Evolutionary conservation across 2,329 filamentous ascomycete genomes (phyloP), one percentile per base, ranked within the genome.

Genomic region (Xylariaceae sp.): DNA sequence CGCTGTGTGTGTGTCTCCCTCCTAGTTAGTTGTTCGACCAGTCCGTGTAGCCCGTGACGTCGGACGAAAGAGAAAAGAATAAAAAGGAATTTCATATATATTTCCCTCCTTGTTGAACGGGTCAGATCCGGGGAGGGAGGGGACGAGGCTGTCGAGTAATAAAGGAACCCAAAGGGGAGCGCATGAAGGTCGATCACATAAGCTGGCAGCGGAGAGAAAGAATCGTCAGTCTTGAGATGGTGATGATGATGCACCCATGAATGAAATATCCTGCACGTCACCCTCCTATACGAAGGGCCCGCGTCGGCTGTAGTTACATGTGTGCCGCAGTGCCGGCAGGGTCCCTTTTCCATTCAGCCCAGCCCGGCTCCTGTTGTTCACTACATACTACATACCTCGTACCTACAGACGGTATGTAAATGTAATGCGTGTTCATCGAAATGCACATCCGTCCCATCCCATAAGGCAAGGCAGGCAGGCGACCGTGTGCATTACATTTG

Each of bases 401-500:
- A 30, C 23, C 23, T 30, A 30, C 23, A 30, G 23, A 30, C 23
- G 23, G 23, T 30, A 30, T 30, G 62, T 63, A 48, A 44, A 51
- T 11, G 23, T 50, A 45, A 17, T 65, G 64, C 63, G 65, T 64
- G 23, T 30, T 30, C 23, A 30, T 30, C 23, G 23, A 30, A 30
- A 30, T 30, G 23, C 23, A 30, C 23, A 30, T 30, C 17, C 17
- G 17, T 18, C 23, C 23, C 23, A 5, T 30, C 23, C 23, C 23
- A 30, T 30, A 30, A 30, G 23, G 23, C 23, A 30, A 30, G 23
- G 67, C 66, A 64, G 66, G 67, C 65, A 67, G 52, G 64, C 23
- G 49, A 51, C 64, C 62, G 64, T 67, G 66, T 65, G 63, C 62
- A 62, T 65, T 13, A 51, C 47, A 64, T 70, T 65, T 69, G 67